Base-by-base conservation (phyloP, 352 stramenopile species). In the Pythium scleroteichum region DNA sequence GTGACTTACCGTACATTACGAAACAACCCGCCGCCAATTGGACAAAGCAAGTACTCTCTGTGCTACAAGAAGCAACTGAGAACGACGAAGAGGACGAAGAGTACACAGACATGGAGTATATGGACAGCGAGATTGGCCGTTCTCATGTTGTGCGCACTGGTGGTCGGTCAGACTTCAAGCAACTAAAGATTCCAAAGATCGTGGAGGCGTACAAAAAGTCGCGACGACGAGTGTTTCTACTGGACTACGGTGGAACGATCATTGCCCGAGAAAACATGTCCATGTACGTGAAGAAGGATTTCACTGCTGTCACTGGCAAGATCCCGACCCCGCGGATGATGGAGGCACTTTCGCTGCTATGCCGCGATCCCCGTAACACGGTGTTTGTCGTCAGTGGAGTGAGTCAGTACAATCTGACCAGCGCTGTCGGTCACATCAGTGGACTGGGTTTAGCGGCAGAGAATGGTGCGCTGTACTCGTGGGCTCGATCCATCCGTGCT, bases 361-460 rank as follows among this genome's bases (percentile, higher is more conserved):
- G 87, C 38, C 65, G 79, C 32, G 96, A 99, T 61, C 87, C 89
- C 17, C 74, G 76, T 27, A 99, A 99, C 81, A 97, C 90, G 3
- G 92, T 99, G n/a, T 98, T 98, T 71, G 92, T 99, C n/a, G 91
- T 99, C 22, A 98, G 92, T 44, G 96, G 96, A 20, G 90, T 98
- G 62, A 96, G 88, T 4, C 81, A 91, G 48, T 75, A 86, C 53
- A 96, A 97, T 64, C 73, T 99, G 24, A 88, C 94, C 24, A 73
- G 88, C 13, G 90, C 94, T 2, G 73, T 99, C 42, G 95, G 96
- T 10, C 79, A 98, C 58, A 94, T 98, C 64, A 73, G 73, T n/a
- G 87, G 90, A 7, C 78, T 99, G 13, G 95, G 95, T 9, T 68
- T 99, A 4, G 96, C 95, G 22, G 94, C 95, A 13, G 95, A 97